Percentiles rank a stretch among this genome's conserved stretches.
Evolutionary conservation across 2,329 filamentous ascomycete species (phyloP).

Genomic region (Trichoderma sp.): DNA sequence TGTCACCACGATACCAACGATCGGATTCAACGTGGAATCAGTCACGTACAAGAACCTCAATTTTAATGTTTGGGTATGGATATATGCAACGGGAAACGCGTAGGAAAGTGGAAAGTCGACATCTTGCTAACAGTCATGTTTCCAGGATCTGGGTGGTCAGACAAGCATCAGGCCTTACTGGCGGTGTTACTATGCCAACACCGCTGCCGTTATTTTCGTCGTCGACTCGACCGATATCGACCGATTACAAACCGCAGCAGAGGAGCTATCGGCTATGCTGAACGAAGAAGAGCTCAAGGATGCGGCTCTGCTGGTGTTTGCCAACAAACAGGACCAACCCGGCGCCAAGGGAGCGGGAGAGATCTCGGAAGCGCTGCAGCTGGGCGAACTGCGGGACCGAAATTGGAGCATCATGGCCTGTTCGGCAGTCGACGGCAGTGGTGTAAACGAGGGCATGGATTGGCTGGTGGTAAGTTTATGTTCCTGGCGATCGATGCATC

Average conservation of each 20-base stretch:
- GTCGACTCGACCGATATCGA: constrained; percentile 98
- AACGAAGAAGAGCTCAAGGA: constrained; percentile 96
- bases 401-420: constrained; percentile 99
- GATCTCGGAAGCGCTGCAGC: constrained; percentile 86
- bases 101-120: background rate
- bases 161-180: constrained; percentile 99
- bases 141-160: constrained; percentile 86
- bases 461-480: constrained; percentile 77
- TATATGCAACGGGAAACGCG: constrained; percentile 6
- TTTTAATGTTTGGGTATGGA: constrained; percentile 92
- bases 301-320: constrained; percentile 88
- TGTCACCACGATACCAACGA: constrained; percentile 97
- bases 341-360: constrained; percentile 95
- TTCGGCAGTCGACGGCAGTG: constrained; percentile 90
- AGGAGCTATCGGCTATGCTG: constrained; percentile 91
- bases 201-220: constrained; percentile 96
- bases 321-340: constrained; percentile 98
- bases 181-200: constrained; percentile 99
- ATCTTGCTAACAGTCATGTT: constrained; percentile 6
- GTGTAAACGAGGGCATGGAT: constrained; percentile 97
- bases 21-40: constrained; percentile 98
- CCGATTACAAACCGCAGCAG: constrained; percentile 84
- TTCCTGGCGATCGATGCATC: background rate
- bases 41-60: constrained; percentile 98
- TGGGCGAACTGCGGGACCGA: constrained; percentile 88